Percentiles rank a stretch among this genome's conserved stretches.
phyloP scores from a whole-genome alignment of 805 yeast species.

The Metschnikowia cubensis region DNA sequence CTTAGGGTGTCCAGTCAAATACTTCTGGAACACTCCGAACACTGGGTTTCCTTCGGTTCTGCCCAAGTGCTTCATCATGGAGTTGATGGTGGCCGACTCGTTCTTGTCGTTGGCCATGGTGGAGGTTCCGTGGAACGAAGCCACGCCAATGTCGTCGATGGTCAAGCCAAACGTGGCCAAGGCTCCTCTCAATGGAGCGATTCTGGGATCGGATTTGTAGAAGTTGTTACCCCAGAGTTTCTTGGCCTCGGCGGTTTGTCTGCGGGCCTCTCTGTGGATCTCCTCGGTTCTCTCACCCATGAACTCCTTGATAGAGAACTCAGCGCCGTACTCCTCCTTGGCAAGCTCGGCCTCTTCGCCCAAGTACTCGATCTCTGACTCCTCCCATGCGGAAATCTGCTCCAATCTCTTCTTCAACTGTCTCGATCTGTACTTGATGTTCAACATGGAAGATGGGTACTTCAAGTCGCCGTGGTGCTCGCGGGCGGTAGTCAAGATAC shows the following conservation, averaged over 20 bases:
- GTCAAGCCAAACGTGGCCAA: constrained; percentile 91
- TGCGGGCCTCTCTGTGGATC: constrained; percentile 75
- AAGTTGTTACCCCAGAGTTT: constrained; percentile 94
- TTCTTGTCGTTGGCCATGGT: constrained; percentile 98
- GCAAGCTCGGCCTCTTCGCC: constrained; percentile 63
- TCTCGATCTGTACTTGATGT: constrained; percentile 89
- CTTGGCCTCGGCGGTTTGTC: constrained; percentile 85
- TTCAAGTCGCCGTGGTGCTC: constrained; percentile 81
- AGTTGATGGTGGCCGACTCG: constrained; percentile 86
- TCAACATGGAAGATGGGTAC: constrained; percentile 75
- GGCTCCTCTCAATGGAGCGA: constrained; percentile 96
- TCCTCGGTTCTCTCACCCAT: constrained; percentile 83
- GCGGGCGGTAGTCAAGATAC: constrained; percentile 96
- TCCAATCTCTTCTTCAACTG: constrained; percentile 75
- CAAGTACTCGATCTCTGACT: constrained; percentile 67
- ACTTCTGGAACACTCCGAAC: constrained; percentile 97
- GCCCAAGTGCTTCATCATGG: constrained; percentile 93
- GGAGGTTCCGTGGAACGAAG: constrained; percentile 99
- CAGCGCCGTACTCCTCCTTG: constrained; percentile 49
- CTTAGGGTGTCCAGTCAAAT: constrained; percentile 99
- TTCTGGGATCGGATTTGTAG: constrained; percentile 85
- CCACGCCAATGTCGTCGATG: constrained; percentile 91
- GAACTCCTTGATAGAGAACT: constrained; percentile 45
- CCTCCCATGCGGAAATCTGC: constrained; percentile 84
- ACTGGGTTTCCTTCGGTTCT: constrained; percentile 98